phyloP scores from a whole-genome alignment of 179 eudicot species.

The Spinacia oleracea region DNA sequence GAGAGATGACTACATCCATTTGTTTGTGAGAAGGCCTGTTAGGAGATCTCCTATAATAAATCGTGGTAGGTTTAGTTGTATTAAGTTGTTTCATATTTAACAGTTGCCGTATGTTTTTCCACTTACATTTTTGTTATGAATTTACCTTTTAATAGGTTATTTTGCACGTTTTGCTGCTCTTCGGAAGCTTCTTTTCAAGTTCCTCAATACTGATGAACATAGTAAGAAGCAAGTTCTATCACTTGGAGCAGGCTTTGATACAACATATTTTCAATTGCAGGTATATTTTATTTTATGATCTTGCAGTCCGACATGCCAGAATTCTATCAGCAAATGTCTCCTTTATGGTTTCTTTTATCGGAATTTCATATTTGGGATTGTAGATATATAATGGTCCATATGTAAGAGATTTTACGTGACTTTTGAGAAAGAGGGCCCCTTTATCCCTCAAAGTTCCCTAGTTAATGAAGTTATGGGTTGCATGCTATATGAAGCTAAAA shows the following conservation, averaged over 20 bases:
- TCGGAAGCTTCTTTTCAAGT: conserved; percentile 79
- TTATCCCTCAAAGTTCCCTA: background rate
- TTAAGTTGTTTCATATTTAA: conserved; percentile 4
- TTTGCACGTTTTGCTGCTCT: conserved; percentile 95
- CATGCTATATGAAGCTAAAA: background rate
- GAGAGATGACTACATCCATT: conserved; percentile 82
- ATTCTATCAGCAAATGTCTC: background rate
- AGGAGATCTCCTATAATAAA: conserved; percentile 96
- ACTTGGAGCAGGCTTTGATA: conserved; percentile 97
- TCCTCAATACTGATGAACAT: conserved; percentile 55
- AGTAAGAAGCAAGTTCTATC: conserved; percentile 86
- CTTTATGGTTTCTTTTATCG: background rate
- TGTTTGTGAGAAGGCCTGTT: conserved; percentile 87
- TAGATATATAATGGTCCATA: background rate
- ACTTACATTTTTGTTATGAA: background rate
- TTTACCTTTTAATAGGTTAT: conserved; percentile 52
- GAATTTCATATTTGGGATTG: background rate
- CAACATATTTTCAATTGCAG: conserved; percentile 96
- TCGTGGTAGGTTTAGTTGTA: conserved; percentile 55
- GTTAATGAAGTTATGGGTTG: background rate
- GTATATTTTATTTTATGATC: conserved; percentile 34
- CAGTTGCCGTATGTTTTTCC: conserved; percentile 1
- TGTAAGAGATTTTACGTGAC: background rate
- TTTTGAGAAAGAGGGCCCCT: background rate
- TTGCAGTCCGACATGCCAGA: background rate